These are phyloP conservation scores for Boletus semigastroideus DNA, from an alignment of 1,284 basidiomycete species.

Conservation along the genomic window DNA sequence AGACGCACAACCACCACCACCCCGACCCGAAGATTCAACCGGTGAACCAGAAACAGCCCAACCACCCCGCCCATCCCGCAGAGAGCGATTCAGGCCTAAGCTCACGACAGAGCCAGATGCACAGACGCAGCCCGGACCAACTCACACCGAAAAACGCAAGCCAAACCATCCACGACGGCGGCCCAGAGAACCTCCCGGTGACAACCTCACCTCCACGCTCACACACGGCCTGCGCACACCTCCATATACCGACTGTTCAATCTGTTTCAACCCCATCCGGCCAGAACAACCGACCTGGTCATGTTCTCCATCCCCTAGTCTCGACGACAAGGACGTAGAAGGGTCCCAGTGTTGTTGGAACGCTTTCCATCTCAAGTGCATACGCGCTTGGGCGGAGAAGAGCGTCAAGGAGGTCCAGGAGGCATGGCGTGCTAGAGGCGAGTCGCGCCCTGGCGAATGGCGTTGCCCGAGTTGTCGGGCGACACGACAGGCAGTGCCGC, in stretches of 20 bases:
- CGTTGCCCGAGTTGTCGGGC: conserved; percentile 87
- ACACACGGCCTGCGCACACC: conserved; percentile 60
- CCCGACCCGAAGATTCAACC: not conserved
- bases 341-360: conserved; percentile 71
- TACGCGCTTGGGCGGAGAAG: conserved; percentile 75
- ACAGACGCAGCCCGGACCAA: not conserved
- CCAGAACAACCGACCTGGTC: conserved; percentile 77
- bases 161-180: conserved; percentile 7
- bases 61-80: conserved; percentile 19
- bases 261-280: conserved; percentile 74
- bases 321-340: conserved; percentile 13
- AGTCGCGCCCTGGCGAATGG: conserved; percentile 73
- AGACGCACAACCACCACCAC: conserved; percentile 2
- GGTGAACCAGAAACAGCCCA: not conserved
- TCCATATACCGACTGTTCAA: conserved; percentile 76
- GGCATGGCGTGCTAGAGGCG: conserved; percentile 74
- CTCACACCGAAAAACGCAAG: conserved; percentile 2
- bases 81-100: conserved; percentile 25
- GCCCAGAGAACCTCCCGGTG: conserved; percentile 25
- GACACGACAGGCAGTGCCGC: conserved; percentile 63
- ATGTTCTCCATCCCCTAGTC: conserved; percentile 53
- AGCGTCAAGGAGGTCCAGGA: conserved; percentile 75
- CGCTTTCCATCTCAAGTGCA: conserved; percentile 82
- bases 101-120: conserved; percentile 21
- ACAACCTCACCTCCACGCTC: conserved; percentile 71